Conservation (phyloP, 73 alveolate species). For the Tetrahymena thermophila region DNA sequence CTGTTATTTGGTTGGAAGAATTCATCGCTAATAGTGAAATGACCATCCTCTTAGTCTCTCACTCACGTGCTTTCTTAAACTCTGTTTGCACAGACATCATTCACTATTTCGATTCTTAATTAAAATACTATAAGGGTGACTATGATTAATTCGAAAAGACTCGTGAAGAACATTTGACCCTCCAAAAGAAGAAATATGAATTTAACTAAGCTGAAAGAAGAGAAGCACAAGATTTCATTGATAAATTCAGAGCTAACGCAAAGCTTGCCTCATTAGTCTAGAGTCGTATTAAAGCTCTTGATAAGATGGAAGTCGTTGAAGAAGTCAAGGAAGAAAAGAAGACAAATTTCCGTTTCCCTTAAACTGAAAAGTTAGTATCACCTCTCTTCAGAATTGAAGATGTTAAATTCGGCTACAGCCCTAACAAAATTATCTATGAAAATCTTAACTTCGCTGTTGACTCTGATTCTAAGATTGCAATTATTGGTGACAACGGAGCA, state of each 20-base stretch:
- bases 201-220: constrained; percentile 75
- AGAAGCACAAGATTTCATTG: constrained; percentile 91
- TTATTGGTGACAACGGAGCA: constrained; percentile 32
- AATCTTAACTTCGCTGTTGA: background rate
- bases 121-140: constrained; percentile 92
- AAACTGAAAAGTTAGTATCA: constrained; percentile 81
- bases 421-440: background rate
- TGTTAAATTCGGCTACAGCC: background rate
- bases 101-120: constrained; percentile 80
- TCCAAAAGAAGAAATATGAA: constrained; percentile 69
- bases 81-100: constrained; percentile 87
- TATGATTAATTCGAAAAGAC: constrained; percentile 86
- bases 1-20: constrained; percentile 95
- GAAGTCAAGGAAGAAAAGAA: constrained; percentile 91
- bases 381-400: constrained; percentile 56
- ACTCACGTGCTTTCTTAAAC: constrained; percentile 92
- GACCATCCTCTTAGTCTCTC: constrained; percentile 92
- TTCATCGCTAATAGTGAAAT: constrained; percentile 71
- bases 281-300: constrained; percentile 83
- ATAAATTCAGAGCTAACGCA: constrained; percentile 92
- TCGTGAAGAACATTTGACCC: constrained; percentile 75
- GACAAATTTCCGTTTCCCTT: constrained; percentile 88
- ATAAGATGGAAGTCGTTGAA: constrained; percentile 84
- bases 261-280: constrained; percentile 92
- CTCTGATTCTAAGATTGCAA: constrained; percentile 10